phyloP scores from a whole-genome alignment of 768 basidiomycete species.

The Suillus brevipes region DNA sequence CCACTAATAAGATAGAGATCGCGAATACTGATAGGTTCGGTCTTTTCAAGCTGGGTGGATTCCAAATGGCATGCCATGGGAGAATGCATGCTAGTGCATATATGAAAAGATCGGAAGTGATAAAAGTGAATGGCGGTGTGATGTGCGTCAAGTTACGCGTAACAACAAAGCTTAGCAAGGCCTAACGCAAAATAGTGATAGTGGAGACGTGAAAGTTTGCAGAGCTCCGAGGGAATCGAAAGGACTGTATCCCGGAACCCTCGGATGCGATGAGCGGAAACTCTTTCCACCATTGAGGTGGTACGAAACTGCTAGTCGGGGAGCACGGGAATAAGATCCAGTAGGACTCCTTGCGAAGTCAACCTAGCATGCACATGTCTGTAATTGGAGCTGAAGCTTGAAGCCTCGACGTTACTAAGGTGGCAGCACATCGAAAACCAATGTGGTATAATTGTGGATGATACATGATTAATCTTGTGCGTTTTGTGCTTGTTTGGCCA shows the following conservation, averaged over 20 bases:
- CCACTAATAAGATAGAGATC: neutral
- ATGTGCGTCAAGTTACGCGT: neutral
- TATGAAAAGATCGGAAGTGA: neutral
- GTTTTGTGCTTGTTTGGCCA: neutral
- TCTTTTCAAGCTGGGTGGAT: neutral
- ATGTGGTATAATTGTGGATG: neutral
- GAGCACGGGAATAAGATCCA: neutral
- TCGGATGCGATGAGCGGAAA: neutral
- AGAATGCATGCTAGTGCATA: neutral
- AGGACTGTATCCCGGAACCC: neutral
- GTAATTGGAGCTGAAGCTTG: neutral
- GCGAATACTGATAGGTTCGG: neutral
- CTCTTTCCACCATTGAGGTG: neutral
- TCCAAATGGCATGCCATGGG: neutral
- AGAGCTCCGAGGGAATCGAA: neutral
- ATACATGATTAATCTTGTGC: neutral
- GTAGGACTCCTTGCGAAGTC: neutral
- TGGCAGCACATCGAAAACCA: neutral
- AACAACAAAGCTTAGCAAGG: neutral
- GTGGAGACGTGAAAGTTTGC: neutral
- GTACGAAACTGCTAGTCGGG: neutral
- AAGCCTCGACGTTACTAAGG: slow-evolving; percentile 1
- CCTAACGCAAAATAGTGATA: neutral
- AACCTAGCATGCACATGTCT: neutral
- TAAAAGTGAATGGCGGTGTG: neutral